A percentile compares a stretch with the other conserved stretches of the same genome.
Conservation (phyloP, 345 rosid species). For the Mangifera indica region DNA sequence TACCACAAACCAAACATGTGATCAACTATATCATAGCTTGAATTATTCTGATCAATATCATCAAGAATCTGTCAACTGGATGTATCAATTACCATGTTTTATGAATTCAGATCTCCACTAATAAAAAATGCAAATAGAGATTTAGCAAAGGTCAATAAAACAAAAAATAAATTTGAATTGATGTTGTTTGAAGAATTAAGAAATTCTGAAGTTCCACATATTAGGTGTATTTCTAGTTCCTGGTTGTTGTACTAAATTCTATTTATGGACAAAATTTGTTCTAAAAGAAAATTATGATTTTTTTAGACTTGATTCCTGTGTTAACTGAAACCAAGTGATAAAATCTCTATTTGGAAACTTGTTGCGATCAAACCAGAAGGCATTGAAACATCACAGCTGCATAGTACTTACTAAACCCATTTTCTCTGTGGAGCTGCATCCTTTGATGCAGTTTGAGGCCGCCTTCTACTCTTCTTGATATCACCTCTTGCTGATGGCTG, state of each 20-base stretch:
- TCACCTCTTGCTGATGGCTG: constrained; percentile 49
- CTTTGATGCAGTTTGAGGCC: constrained; percentile 39
- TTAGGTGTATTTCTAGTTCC: neutral
- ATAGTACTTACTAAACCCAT: constrained; percentile 54
- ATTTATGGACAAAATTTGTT: neutral
- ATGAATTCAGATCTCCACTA: neutral
- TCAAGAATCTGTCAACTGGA: neutral
- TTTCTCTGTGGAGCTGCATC: constrained; percentile 45
- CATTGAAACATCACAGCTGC: neutral
- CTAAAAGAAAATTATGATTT: neutral
- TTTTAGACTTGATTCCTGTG: neutral
- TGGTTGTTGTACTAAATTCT: neutral
- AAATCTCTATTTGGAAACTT: neutral
- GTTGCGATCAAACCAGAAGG: neutral
- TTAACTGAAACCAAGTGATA: neutral
- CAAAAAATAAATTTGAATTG: neutral
- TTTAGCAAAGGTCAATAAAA: neutral
- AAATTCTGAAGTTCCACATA: neutral
- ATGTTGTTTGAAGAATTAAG: neutral
- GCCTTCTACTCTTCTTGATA: constrained; percentile 52
- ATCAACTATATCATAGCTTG: too few species aligned
- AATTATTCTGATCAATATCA: neutral
- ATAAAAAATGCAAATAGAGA: neutral
- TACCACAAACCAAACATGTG: neutral
- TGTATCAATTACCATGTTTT: neutral